Evolutionary conservation across 371 early-diverging fungal genomes (phyloP).

Genomic region (Mucor racemosus): DNA sequence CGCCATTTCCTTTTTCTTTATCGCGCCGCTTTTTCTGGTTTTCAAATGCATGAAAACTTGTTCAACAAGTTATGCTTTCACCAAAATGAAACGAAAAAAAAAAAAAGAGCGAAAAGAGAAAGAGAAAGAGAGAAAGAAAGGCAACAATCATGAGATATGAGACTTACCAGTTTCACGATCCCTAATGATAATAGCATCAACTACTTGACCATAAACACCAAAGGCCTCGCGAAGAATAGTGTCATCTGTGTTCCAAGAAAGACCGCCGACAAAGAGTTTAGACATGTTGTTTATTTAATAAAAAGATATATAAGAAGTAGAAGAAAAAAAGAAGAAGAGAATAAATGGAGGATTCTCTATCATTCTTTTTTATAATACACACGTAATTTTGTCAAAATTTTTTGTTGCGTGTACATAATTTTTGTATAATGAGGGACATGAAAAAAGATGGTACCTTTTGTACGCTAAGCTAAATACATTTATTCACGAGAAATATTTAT

Average conservation of each 20-base stretch:
- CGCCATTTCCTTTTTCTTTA: too few relatives aligned
- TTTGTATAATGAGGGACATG: neutral
- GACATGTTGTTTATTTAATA: neutral
- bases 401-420: neutral
- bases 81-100: too few relatives aligned
- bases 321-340: neutral
- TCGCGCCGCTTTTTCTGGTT: too few relatives aligned
- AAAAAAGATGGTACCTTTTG: constrained; percentile 2
- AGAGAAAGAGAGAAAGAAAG: too few relatives aligned
- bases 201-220: neutral
- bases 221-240: neutral
- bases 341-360: neutral
- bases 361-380: neutral
- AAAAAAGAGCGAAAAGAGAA: too few relatives aligned
- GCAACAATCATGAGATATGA: too few relatives aligned
- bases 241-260: constrained; percentile 57
- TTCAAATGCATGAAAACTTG: too few relatives aligned
- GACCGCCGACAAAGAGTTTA: constrained; percentile 73
- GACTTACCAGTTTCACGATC: constrained; percentile 18
- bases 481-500: neutral
- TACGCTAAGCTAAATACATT: neutral
- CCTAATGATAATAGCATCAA: neutral
- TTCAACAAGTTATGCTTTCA: too few relatives aligned
- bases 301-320: neutral
- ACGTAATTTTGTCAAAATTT: neutral